Conservation (phyloP, 2,329 filamentous ascomycete genomes). For the Ascochyta lentis region DNA sequence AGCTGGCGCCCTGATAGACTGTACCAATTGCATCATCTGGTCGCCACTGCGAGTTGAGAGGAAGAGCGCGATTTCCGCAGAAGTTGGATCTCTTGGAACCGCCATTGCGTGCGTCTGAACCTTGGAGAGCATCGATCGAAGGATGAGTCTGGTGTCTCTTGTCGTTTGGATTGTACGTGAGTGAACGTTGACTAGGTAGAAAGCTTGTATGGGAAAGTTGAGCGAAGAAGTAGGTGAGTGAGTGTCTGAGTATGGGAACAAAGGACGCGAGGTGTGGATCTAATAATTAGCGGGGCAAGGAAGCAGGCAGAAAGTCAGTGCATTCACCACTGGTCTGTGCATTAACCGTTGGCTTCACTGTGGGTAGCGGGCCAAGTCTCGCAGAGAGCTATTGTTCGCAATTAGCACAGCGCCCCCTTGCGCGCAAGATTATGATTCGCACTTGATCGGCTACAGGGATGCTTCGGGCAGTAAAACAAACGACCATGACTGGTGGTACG, state of each 20-base stretch:
- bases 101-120: not conserved
- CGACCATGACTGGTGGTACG: not conserved
- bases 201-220: not conserved
- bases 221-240: conserved; percentile 2
- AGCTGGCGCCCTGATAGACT: conserved; percentile 18
- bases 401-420: not conserved
- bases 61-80: conserved; percentile 23
- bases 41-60: conserved; percentile 21
- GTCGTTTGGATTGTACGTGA: not conserved
- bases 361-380: not conserved
- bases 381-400: not conserved
- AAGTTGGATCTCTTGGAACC: conserved; percentile 16
- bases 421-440: not conserved
- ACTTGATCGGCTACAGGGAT: not conserved
- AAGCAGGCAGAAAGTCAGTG: not conserved
- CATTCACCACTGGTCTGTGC: conserved; percentile 12
- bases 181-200: not conserved
- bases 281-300: conserved; percentile 7
- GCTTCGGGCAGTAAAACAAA: not conserved
- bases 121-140: not conserved
- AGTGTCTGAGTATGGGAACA: conserved; percentile 13
- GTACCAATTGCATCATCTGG: conserved; percentile 27
- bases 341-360: conserved; percentile 5
- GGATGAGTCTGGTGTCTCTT: not conserved
- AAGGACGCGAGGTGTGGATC: conserved; percentile 8